Percentiles rank a stretch among this genome's conserved stretches.
Conservation (phyloP, 164 flowering plant genomes). For the Chimonanthus praecox region DNA sequence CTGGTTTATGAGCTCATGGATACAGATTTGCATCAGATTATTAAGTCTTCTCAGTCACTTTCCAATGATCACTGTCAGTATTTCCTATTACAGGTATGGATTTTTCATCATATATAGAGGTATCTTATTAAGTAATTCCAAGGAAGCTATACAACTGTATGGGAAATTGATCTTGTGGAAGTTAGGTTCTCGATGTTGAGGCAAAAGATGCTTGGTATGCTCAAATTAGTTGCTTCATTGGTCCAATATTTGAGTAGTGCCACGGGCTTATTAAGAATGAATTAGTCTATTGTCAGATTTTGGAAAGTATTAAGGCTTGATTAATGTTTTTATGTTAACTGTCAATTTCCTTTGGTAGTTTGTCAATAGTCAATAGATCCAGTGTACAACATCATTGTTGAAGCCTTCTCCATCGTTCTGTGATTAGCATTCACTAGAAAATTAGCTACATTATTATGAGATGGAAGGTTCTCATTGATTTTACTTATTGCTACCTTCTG, state of each 20-base stretch:
- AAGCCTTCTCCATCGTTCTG: too few species aligned
- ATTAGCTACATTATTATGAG: too few species aligned
- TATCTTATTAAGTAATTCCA: background rate
- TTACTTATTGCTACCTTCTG: too few species aligned
- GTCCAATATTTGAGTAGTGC: background rate
- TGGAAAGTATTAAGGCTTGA: background rate
- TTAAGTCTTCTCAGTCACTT: conserved; percentile 83
- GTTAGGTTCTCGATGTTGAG: background rate
- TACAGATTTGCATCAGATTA: conserved; percentile 90
- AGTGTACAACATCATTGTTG: too few species aligned
- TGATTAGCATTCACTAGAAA: too few species aligned
- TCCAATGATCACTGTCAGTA: conserved; percentile 88
- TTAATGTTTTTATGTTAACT: too few species aligned
- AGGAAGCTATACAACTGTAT: background rate
- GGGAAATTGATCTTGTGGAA: background rate
- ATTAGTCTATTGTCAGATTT: too few species aligned
- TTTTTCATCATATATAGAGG: background rate
- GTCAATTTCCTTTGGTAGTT: background rate
- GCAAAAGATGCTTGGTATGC: background rate
- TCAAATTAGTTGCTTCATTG: too few species aligned
- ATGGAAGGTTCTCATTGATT: too few species aligned
- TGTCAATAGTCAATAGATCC: too few species aligned
- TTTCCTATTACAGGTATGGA: conserved; percentile 85
- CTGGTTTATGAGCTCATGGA: conserved; percentile 96
- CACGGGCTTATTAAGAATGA: background rate